Conservation (phyloP, 257 asterid genomes). For the Przewalskia tangutica region DNA sequence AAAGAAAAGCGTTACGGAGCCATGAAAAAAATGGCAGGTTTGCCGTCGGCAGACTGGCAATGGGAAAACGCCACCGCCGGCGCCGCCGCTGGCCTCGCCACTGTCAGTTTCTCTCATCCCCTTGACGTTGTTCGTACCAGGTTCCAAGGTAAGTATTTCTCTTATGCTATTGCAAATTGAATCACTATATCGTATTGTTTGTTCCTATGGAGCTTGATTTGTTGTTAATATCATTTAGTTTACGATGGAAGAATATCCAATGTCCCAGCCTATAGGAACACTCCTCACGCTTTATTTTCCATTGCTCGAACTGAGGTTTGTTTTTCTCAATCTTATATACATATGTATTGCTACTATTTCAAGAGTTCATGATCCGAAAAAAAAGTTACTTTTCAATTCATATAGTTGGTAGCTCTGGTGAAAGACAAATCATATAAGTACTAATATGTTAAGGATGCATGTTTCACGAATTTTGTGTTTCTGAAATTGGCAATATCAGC, state of each 20-base stretch:
- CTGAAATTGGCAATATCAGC: background rate
- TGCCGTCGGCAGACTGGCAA: slow-evolving; percentile 62
- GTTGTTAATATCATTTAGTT: slow-evolving; percentile 23
- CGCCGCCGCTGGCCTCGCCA: slow-evolving; percentile 76
- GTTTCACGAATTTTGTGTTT: background rate
- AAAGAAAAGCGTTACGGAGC: background rate
- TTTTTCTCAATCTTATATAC: background rate
- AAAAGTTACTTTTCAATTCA: background rate
- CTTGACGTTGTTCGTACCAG: slow-evolving; percentile 95
- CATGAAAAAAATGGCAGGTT: slow-evolving; percentile 17
- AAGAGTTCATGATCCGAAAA: background rate
- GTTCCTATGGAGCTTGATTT: background rate
- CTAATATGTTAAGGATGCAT: background rate
- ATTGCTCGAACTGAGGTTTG: slow-evolving; percentile 82
- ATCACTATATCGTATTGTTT: background rate
- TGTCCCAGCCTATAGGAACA: slow-evolving; percentile 63
- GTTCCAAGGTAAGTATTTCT: slow-evolving; percentile 54
- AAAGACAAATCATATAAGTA: background rate
- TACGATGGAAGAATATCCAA: slow-evolving; percentile 62
- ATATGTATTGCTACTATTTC: background rate
- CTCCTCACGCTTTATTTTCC: slow-evolving; percentile 81
- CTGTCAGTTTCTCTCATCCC: slow-evolving; percentile 76
- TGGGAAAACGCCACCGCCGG: slow-evolving; percentile 99
- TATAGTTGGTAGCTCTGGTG: background rate
- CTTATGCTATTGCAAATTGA: background rate